Percentiles rank a stretch among this genome's conserved stretches.
Evolutionary conservation across 305 asterid genomes (phyloP).

Genomic region (Nicotiana rustica): DNA sequence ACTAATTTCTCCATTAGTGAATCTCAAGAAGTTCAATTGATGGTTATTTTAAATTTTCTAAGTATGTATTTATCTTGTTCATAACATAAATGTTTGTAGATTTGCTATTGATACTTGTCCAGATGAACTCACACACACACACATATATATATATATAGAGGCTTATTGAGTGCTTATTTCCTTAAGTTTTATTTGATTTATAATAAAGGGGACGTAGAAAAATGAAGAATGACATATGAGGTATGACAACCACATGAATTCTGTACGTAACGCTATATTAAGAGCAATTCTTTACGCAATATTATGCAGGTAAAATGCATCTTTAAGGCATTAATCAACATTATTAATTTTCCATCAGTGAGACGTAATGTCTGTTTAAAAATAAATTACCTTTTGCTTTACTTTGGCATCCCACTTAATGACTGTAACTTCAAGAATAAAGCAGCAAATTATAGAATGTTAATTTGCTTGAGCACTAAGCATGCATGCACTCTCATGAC

Average conservation of each 20-base stretch:
- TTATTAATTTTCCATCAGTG: neutral
- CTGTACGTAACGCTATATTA: neutral
- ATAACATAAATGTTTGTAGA: neutral
- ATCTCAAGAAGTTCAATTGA: too few relatives aligned
- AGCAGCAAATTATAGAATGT: neutral
- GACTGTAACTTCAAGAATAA: neutral
- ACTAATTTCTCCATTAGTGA: too few relatives aligned
- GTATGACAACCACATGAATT: neutral
- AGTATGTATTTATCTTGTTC: neutral
- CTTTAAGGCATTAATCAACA: neutral
- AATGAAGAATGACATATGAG: neutral
- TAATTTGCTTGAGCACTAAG: conserved; percentile 2
- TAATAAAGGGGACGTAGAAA: neutral
- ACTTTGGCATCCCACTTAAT: conserved; percentile 14
- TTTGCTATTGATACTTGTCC: too few relatives aligned
- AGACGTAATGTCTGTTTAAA: neutral
- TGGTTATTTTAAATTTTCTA: too few relatives aligned
- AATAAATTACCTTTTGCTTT: conserved; percentile 29
- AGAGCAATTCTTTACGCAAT: neutral
- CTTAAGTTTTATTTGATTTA: neutral
- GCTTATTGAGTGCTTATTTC: too few relatives aligned
- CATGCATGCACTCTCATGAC: neutral
- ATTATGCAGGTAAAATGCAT: neutral
- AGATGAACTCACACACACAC: too few relatives aligned
- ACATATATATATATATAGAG: too few relatives aligned